Percentiles rank a stretch among this genome's conserved stretches.
These are phyloP conservation scores for Kwoniella sp. DNA, from an alignment of 768 basidiomycete genomes.

Conservation along the genomic window DNA sequence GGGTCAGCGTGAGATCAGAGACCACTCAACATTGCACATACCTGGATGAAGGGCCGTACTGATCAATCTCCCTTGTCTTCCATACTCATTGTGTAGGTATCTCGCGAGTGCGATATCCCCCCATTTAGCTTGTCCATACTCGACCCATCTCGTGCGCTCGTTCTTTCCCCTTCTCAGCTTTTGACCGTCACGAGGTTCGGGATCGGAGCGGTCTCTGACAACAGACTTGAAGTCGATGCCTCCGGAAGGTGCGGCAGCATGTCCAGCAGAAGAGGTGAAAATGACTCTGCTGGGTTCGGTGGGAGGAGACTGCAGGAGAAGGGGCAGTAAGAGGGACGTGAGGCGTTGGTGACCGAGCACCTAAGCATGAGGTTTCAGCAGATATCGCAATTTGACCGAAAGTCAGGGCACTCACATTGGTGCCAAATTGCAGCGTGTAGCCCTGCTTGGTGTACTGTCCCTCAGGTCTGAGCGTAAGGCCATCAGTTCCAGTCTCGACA, in stretches of 20 bases:
- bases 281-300: slow-evolving; percentile 35
- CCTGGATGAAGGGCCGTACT: slow-evolving; percentile 47
- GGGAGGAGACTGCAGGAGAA: slow-evolving; percentile 25
- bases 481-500: neutral
- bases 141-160: slow-evolving; percentile 36
- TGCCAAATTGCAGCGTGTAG: slow-evolving; percentile 50
- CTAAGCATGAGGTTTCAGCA: neutral
- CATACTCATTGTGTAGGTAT: slow-evolving; percentile 38
- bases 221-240: slow-evolving; percentile 43
- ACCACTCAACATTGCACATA: too few species aligned
- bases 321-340: slow-evolving; percentile 36
- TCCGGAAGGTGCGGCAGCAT: slow-evolving; percentile 31
- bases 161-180: slow-evolving; percentile 16
- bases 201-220: slow-evolving; percentile 17
- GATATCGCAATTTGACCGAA: neutral
- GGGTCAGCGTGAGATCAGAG: too few species aligned
- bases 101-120: slow-evolving; percentile 44
- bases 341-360: slow-evolving; percentile 44
- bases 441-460: slow-evolving; percentile 45
- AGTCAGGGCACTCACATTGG: slow-evolving; percentile 37
- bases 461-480: slow-evolving; percentile 21
- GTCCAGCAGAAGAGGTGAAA: slow-evolving; percentile 42
- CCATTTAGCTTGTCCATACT: slow-evolving; percentile 52
- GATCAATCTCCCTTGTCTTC: slow-evolving; percentile 36
- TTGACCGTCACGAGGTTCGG: neutral